Percentiles rank a stretch among this genome's conserved stretches.
These are phyloP conservation scores for Fusarium sp. DNA, from an alignment of 2,329 filamentous ascomycete genomes.

Conservation along the genomic window DNA sequence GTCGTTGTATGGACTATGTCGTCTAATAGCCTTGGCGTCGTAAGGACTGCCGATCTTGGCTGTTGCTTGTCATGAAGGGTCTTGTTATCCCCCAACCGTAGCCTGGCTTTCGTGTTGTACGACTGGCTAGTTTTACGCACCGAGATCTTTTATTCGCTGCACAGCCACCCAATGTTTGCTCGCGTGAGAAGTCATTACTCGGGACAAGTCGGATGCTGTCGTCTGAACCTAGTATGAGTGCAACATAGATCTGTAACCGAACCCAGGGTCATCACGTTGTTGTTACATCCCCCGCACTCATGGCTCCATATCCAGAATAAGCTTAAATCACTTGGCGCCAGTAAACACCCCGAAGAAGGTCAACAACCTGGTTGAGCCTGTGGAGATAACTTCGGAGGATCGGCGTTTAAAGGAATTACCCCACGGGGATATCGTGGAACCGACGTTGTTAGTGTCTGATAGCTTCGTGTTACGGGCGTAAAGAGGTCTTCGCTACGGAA, in stretches of 20 bases:
- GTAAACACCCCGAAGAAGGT: not conserved
- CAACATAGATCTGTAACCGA: not conserved
- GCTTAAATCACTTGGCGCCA: constrained; percentile 28
- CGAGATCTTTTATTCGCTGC: not conserved
- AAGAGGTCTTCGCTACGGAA: not conserved
- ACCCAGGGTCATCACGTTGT: not conserved
- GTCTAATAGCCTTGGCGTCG: not conserved
- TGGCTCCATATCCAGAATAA: not conserved
- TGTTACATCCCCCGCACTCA: constrained; percentile 2
- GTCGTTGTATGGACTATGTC: not conserved
- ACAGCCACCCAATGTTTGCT: not conserved
- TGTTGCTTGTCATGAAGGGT: not conserved
- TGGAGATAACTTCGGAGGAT: constrained; percentile 33
- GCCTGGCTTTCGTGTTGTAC: not conserved
- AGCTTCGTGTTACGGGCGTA: not conserved
- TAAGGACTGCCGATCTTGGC: constrained; percentile 1
- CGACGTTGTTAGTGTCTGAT: not conserved
- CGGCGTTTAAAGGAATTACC: constrained; percentile 33
- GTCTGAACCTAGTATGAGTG: not conserved
- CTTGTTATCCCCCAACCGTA: too few species aligned
- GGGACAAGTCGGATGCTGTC: constrained; percentile 17
- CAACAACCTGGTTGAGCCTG: constrained; percentile 1
- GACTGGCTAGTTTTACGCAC: not conserved
- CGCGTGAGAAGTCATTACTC: not conserved
- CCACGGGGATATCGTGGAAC: constrained; percentile 21